Percentiles rank a stretch among this genome's conserved stretches.
Evolutionary conservation across 805 yeast genomes (phyloP).

Genomic region (Hanseniaspora osmophila): DNA sequence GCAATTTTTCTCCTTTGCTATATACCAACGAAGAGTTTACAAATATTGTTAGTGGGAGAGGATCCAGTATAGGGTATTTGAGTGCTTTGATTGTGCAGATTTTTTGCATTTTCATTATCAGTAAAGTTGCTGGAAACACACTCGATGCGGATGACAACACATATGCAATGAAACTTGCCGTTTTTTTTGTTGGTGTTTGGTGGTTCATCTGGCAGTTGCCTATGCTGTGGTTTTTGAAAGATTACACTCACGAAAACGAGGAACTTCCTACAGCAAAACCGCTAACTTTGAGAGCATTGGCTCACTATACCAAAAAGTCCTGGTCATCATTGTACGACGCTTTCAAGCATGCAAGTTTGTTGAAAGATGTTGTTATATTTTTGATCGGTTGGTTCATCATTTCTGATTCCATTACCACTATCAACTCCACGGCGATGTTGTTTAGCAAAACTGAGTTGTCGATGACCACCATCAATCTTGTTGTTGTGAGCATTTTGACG

Average conservation of each 20-base stretch:
- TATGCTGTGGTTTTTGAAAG: constrained; percentile 30
- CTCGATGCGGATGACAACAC: constrained; percentile 9
- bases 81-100: constrained; percentile 59
- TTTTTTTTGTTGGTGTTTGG: constrained; percentile 58
- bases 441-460: constrained; percentile 58
- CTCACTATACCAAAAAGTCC: constrained; percentile 37
- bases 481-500: constrained; percentile 49
- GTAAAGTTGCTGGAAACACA: constrained; percentile 21
- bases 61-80: constrained; percentile 57
- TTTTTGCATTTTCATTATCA: constrained; percentile 37
- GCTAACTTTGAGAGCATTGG: constrained; percentile 2
- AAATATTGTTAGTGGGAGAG: constrained; percentile 46
- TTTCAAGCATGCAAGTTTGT: constrained; percentile 40
- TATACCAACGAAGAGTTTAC: constrained; percentile 26
- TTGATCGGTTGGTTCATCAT: constrained; percentile 64
- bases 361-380: constrained; percentile 54
- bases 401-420: constrained; percentile 64
- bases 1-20: background rate
- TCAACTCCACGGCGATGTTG: constrained; percentile 63
- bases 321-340: constrained; percentile 47
- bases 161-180: constrained; percentile 36
- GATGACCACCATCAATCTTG: constrained; percentile 55
- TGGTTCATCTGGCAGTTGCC: constrained; percentile 65
- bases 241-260: constrained; percentile 4
- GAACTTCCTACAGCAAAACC: constrained; percentile 1